A percentile compares a stretch with the other conserved stretches of the same genome.
Evolutionary conservation across 2,329 filamentous ascomycete genomes (phyloP).

Genomic region (Aureobasidium sp.): DNA sequence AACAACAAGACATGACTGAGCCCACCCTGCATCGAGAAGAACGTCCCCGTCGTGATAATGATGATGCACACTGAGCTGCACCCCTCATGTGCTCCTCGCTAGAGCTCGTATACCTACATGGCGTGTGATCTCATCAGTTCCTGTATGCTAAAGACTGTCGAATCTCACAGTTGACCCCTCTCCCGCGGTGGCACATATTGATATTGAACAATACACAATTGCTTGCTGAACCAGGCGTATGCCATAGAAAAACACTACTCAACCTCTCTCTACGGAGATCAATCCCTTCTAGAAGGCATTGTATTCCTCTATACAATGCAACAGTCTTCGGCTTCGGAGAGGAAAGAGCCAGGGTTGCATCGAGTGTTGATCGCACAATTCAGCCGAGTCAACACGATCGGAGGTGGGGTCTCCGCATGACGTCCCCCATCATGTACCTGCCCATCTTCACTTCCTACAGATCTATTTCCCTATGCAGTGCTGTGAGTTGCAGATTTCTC

Average conservation of each 20-base stretch:
- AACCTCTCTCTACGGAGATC: neutral
- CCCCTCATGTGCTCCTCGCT: neutral
- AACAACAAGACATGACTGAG: neutral
- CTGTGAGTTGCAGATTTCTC: conserved; percentile 1
- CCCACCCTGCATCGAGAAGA: neutral
- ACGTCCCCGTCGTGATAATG: neutral
- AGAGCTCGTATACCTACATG: neutral
- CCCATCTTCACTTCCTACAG: neutral
- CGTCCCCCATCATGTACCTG: conserved; percentile 6
- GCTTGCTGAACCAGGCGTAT: neutral
- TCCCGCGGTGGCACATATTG: neutral
- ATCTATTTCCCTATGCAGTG: conserved; percentile 2
- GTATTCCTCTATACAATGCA: neutral
- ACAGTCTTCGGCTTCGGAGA: neutral
- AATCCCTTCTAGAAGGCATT: neutral
- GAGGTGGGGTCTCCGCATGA: conserved; percentile 10
- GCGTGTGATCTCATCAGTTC: neutral
- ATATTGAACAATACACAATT: neutral
- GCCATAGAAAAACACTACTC: neutral
- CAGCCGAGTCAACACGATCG: conserved; percentile 3
- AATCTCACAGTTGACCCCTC: neutral
- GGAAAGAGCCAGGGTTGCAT: neutral
- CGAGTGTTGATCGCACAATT: neutral
- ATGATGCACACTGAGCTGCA: neutral
- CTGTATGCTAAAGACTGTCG: neutral